Base-by-base conservation (phyloP, 208 protist species). In the Crithidia thermophila region DNA sequence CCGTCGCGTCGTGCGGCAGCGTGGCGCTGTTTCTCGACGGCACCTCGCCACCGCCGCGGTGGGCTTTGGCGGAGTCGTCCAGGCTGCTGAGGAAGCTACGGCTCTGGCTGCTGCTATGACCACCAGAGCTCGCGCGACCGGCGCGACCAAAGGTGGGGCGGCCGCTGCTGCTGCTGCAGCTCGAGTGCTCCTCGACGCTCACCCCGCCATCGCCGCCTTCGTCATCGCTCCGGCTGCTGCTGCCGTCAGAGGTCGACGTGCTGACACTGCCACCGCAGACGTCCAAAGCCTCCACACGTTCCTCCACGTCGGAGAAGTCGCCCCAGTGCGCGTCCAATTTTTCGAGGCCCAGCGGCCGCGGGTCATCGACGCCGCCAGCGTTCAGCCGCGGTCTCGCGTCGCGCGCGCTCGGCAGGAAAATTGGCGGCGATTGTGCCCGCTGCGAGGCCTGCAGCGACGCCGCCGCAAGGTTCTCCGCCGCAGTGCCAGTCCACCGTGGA, bases 141-240 rank as follows among this genome's bases (percentile, higher is more conserved):
- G 50, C 16, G 10, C 33, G 16, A 37, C 43, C 33, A 45, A 13
- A 18, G 21, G 46, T 52, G 58, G 43, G 51, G 58, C 30, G 28
- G 58, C 45, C 42, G 46, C 43, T 42, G 36, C 60, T 59, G 53
- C 53, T 59, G 53, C 37, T 59, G 28, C 33, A 20, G 21, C 23
- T 67, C 18, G 30, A 67, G 3, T 47, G 60, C 23, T n/a, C 47
- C 5, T 21, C 58, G 20, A 34, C 34, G 60, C 60, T 57, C n/a
- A n/a, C n/a, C 31, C 21, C 27, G 30, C 3, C 16, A n/a, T 3
- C 21, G n/a, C 51, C 49, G 27, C 14, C 16, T 4, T 42, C 33
- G 16, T 53, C 23, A 18, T 47, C 21, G 20, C 46, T 47, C 55
- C 36, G 0, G 21, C 8, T 30, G 16, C 28, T 34, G 23, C 20